Evolutionary conservation across 371 early-diverging fungal genomes (phyloP).

Genomic region (Mucor irregularis): DNA sequence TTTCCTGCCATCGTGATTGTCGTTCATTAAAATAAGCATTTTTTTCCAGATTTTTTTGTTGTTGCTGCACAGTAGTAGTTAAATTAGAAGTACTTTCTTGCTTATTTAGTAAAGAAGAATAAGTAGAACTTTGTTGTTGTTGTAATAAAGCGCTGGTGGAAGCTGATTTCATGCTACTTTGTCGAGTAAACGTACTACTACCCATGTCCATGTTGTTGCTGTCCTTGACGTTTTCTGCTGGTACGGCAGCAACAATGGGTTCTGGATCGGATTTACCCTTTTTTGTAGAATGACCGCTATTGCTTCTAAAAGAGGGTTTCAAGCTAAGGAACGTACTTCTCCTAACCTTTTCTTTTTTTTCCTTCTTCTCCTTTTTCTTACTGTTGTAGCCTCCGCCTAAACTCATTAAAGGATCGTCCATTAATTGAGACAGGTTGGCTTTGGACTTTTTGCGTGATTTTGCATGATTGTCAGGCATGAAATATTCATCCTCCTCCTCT

Average conservation of each 20-base stretch:
- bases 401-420: conserved; percentile 19
- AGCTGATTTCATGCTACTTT: background rate
- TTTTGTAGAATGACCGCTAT: too few relatives aligned
- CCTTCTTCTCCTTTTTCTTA: conserved; percentile 13
- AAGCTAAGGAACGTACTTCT: background rate
- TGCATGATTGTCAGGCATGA: background rate
- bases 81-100: background rate
- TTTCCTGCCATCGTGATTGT: conserved; percentile 9
- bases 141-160: background rate
- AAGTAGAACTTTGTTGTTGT: background rate
- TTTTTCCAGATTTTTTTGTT: too few relatives aligned
- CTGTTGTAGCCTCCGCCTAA: conserved; percentile 5
- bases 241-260: too few relatives aligned
- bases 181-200: background rate
- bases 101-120: background rate
- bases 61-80: background rate
- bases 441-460: conserved; percentile 7
- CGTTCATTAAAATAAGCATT: background rate
- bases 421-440: conserved; percentile 2
- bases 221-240: too few relatives aligned
- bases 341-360: background rate
- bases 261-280: too few relatives aligned
- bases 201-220: background rate
- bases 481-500: background rate
- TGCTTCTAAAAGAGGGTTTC: background rate